Percentiles rank a stretch among this genome's conserved stretches.
Conservation (phyloP, 148 eudicot species). For the Nepenthes mirabilis region DNA sequence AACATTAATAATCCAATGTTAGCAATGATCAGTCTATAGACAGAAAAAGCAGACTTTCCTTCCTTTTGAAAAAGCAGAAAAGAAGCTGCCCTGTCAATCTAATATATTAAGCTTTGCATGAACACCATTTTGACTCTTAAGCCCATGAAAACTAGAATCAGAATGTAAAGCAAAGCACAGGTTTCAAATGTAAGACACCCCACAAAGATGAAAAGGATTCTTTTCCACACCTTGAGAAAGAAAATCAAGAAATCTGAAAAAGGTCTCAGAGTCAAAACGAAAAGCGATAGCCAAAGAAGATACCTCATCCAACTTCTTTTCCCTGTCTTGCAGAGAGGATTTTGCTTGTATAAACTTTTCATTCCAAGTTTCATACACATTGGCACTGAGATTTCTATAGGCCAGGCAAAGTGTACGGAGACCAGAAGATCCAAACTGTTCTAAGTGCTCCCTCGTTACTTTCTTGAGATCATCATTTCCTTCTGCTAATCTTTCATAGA, state of each 20-base stretch:
- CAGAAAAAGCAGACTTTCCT: neutral
- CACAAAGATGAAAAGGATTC: neutral
- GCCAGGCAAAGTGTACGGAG: conserved; percentile 94
- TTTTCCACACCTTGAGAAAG: too few relatives aligned
- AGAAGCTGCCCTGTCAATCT: too few relatives aligned
- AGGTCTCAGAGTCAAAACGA: too few relatives aligned
- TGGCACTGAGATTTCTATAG: conserved; percentile 51
- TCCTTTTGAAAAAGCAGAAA: too few relatives aligned
- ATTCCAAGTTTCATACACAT: conserved; percentile 74
- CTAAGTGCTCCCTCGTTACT: conserved; percentile 72
- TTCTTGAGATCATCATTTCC: conserved; percentile 55
- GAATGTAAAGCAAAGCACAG: too few relatives aligned
- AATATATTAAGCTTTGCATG: too few relatives aligned
- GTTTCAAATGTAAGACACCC: neutral
- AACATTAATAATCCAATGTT: too few relatives aligned
- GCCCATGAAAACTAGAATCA: too few relatives aligned
- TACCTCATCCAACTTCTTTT: conserved; percentile 94
- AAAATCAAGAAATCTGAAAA: too few relatives aligned
- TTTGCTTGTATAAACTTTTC: conserved; percentile 93
- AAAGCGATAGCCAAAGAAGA: neutral
- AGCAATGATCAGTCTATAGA: too few relatives aligned
- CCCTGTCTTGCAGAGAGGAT: conserved; percentile 85
- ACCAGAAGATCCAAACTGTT: conserved; percentile 90
- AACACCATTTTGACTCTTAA: too few relatives aligned
- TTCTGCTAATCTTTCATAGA: conserved; percentile 69